Base-by-base conservation (phyloP, 805 yeast species). In the Scheffersomyces ergatensis region DNA sequence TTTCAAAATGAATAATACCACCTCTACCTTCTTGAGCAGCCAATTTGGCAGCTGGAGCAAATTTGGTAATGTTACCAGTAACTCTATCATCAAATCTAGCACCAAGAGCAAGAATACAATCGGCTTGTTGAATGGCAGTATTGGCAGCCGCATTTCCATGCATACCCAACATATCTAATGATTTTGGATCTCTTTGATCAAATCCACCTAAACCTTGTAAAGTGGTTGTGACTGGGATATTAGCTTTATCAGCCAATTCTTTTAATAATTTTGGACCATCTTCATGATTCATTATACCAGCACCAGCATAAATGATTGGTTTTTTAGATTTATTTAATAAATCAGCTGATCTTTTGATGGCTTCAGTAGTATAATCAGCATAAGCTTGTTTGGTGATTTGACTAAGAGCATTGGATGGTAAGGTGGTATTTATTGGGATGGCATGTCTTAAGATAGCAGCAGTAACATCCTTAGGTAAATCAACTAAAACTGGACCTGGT, bases 41-140 rank as follows among this genome's bases (percentile, higher is more conserved):
- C 45, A 79, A 74, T 55, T 82, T 85, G 43, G 98, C 98, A 43
- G 70, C 87, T 43, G 99, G 99, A 34, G 98, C 99, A 63, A 93
- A 93, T 62, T 85, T 85, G 46, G 85, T 50, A 41, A 93, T 74
- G 57, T 79, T 79, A 57, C 93, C 84, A 33, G 99, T 93, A 54
- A 93, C 99, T 75, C 99, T 90, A 72, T 93, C 99, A 68, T 93
- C 99, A 57, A 93, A 93, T 64, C 99, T 81, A 27, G 98, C 96
- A 61, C 99, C 99, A 33, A 93, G 74, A 14, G 98, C 98, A 47
- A 93, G 69, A 59, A 93, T 88, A 55, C 90, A 72, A 67, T 93
- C 99, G 31, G 98, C 96, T 44, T 81, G 75, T 72, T 93, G 99
- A 53, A 93, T 84, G 39, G 98, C 95, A 57, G 85, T 63, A 75